Evolutionary conservation across 805 yeast species (phyloP), one percentile per base, ranked within the genome.

Genomic region (Cyberlindnera meyerae): DNA sequence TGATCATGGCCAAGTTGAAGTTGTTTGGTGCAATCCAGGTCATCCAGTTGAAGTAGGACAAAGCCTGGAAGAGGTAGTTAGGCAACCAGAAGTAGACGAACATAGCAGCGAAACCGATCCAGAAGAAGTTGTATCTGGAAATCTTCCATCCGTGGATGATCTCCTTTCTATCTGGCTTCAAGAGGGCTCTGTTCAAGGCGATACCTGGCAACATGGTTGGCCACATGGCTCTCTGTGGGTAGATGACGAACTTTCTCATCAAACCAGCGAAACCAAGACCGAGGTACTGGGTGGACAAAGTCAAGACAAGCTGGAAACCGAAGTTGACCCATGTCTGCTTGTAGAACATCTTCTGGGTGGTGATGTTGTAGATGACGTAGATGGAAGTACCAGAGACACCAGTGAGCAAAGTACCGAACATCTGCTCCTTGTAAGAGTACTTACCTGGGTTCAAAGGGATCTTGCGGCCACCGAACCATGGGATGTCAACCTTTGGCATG

Each of bases 221-320:
- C 82, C 82, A 77, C 24, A 77, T 53, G 6, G 75, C 62, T 37
- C 64, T 57, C 4, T 61, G 58, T 15, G 77, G 78, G 46, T 75
- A 75, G 7, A 77, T 68, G 2, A 67, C 68, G 24, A 79, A 71
- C 41, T 73, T 70, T 49, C 82, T 68, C 67, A 78, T 67, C 13
- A 79, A 49, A 33, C 82, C 80, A 5, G 86, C 84, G 53, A 80
- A 70, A 1, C 82, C 80, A 51, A 77, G 73, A 18, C 87, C 88
- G 45, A 80, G 58, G 43, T 71, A 75, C 52, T 78, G 80, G 2
- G 83, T 68, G 3, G 81, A 67, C 4, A 77, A 44, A 1, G 74
- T 58, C 21, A 79, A 61, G 17, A 76, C 47, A 11, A 77, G 45
- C 55, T 76, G 79, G 55, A 68, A 81, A 1, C 77, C 72, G 55